phyloP scores from a whole-genome alignment of 2,329 filamentous ascomycete species.

The Phialemonium atrogriseum region DNA sequence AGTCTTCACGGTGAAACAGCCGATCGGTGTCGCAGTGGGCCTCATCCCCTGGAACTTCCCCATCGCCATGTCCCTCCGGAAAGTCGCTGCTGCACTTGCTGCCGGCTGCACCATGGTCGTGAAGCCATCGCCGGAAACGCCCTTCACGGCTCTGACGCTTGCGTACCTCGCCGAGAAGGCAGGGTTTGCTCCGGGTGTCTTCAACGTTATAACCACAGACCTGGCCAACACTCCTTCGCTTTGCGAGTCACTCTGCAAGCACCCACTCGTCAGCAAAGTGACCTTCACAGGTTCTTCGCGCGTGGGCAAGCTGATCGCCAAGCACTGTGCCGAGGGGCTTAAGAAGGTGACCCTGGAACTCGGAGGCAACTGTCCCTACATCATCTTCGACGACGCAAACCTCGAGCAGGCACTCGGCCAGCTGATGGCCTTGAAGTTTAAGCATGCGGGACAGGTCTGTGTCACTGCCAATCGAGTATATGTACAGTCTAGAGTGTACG shows the following conservation, averaged over 20 bases:
- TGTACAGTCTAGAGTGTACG: constrained; percentile 54
- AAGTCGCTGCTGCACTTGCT: constrained; percentile 59
- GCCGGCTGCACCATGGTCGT: constrained; percentile 68
- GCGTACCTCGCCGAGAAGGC: constrained; percentile 61
- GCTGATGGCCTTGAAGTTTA: constrained; percentile 28
- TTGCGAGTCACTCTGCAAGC: constrained; percentile 36
- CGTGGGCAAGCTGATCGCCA: constrained; percentile 60
- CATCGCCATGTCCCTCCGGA: constrained; percentile 59
- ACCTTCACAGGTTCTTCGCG: constrained; percentile 69
- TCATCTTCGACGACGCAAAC: constrained; percentile 62
- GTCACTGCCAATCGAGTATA: constrained; percentile 59
- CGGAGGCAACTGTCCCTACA: constrained; percentile 61
- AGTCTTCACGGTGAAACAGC: constrained; percentile 67
- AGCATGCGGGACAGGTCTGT: constrained; percentile 55
- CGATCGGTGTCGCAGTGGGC: constrained; percentile 59
- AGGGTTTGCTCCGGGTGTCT: constrained; percentile 66
- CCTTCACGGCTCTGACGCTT: constrained; percentile 61
- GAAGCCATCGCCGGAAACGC: constrained; percentile 68
- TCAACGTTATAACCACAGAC: constrained; percentile 43
- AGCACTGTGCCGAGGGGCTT: constrained; percentile 52
- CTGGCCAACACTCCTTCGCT: constrained; percentile 34
- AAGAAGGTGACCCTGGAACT: constrained; percentile 66
- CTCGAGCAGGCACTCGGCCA: constrained; percentile 48
- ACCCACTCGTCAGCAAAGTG: constrained; percentile 48
- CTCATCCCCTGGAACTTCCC: constrained; percentile 70